Evolutionary conservation across 345 rosid species (phyloP).

Genomic region (Rhizophora mangle): DNA sequence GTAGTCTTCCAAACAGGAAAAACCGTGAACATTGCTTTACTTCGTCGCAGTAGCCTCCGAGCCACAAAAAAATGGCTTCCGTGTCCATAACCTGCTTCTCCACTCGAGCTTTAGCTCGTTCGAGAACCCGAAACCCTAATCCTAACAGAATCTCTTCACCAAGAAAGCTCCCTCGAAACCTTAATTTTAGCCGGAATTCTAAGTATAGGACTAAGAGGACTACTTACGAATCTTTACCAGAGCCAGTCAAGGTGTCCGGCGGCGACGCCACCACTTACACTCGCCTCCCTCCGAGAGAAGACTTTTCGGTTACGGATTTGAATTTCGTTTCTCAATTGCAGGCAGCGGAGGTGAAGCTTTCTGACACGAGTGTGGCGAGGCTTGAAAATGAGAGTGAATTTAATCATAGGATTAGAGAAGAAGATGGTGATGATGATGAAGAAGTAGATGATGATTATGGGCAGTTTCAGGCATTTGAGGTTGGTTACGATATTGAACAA

Average conservation of each 20-base stretch:
- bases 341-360: constrained; percentile 50
- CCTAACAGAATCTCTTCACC: constrained; percentile 3
- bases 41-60: background rate
- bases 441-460: constrained; percentile 32
- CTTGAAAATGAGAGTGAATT: constrained; percentile 17
- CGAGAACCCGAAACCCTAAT: constrained; percentile 35
- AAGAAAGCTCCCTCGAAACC: constrained; percentile 10
- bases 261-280: constrained; percentile 80
- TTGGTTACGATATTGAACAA: constrained; percentile 31
- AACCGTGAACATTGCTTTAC: background rate
- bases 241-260: constrained; percentile 42
- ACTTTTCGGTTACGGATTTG: constrained; percentile 33
- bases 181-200: constrained; percentile 29
- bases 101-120: constrained; percentile 52
- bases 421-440: constrained; percentile 25
- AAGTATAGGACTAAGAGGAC: constrained; percentile 28
- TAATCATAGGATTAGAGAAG: constrained; percentile 19
- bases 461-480: constrained; percentile 44
- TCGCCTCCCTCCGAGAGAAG: constrained; percentile 80
- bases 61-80: constrained; percentile 33
- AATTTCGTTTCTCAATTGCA: background rate
- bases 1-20: too few species aligned
- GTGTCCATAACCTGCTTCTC: constrained; percentile 39
- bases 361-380: constrained; percentile 44
- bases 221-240: constrained; percentile 14